Percentiles rank a stretch among this genome's conserved stretches.
These are phyloP conservation scores for Coemansia guatemalensis DNA, from an alignment of 192 early-diverging fungal genomes.

Conservation along the genomic window DNA sequence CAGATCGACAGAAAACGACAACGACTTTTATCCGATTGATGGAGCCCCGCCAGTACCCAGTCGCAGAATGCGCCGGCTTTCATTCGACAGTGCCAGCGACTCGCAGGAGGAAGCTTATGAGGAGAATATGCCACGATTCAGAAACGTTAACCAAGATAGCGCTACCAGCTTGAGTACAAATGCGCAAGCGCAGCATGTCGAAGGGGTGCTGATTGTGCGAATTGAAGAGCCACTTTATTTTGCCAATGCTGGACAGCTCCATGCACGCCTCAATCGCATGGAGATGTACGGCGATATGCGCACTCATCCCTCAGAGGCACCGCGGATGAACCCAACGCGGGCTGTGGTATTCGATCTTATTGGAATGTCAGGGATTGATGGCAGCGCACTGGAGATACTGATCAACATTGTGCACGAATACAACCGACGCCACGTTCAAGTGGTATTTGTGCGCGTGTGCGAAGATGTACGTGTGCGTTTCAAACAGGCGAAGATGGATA, in stretches of 20 bases:
- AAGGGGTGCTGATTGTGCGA: constrained; percentile 84
- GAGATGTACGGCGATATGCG: constrained; percentile 94
- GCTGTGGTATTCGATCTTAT: constrained; percentile 91
- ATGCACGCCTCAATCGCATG: constrained; percentile 88
- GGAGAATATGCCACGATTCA: background rate
- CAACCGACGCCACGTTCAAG: constrained; percentile 72
- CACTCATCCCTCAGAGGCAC: constrained; percentile 92
- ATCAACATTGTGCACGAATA: constrained; percentile 90
- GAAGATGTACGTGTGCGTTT: constrained; percentile 70
- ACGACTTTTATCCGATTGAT: constrained; percentile 66
- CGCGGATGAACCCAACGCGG: constrained; percentile 70
- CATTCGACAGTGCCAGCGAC: constrained; percentile 20
- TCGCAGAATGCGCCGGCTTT: constrained; percentile 9
- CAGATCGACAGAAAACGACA: constrained; percentile 54
- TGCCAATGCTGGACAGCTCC: constrained; percentile 95
- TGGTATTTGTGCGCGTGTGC: constrained; percentile 91
- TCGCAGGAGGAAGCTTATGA: constrained; percentile 20
- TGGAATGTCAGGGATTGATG: constrained; percentile 87
- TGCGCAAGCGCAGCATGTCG: constrained; percentile 69
- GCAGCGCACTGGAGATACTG: constrained; percentile 87
- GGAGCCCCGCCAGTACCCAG: background rate
- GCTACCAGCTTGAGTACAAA: background rate
- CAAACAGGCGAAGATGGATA: constrained; percentile 65
- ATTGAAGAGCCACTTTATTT: constrained; percentile 96
- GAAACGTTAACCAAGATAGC: background rate